A percentile compares a stretch with the other conserved stretches of the same genome.
Conservation (phyloP, 345 rosid species). For the Brassica incana region DNA sequence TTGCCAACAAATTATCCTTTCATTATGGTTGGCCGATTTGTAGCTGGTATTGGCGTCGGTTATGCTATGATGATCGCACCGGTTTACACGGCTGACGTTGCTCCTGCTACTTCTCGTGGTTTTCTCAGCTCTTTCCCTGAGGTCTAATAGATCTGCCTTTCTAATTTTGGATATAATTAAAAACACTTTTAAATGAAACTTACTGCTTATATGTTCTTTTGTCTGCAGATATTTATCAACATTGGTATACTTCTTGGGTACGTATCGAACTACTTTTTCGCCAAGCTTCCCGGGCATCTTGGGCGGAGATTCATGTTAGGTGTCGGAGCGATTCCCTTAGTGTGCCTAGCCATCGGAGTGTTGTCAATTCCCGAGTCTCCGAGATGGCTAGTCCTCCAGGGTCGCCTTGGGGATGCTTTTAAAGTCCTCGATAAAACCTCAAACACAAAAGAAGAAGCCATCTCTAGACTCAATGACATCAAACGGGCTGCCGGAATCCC, state of each 20-base stretch:
- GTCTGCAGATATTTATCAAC: constrained; percentile 50
- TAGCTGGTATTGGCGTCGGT: constrained; percentile 80
- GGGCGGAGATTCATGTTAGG: constrained; percentile 78
- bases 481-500: constrained; percentile 38
- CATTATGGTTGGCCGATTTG: constrained; percentile 60
- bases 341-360: constrained; percentile 50
- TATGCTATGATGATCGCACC: constrained; percentile 50
- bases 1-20: constrained; percentile 53
- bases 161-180: background rate
- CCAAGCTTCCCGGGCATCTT: constrained; percentile 49
- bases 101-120: constrained; percentile 61
- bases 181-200: background rate
- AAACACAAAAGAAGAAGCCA: constrained; percentile 51
- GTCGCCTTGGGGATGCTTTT: constrained; percentile 57
- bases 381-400: constrained; percentile 65
- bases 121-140: constrained; percentile 71
- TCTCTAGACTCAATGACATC: constrained; percentile 51
- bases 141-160: constrained; percentile 4
- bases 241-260: constrained; percentile 68
- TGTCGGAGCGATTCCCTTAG: constrained; percentile 57
- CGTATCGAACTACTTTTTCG: constrained; percentile 53
- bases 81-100: constrained; percentile 45
- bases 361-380: constrained; percentile 77
- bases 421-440: constrained; percentile 53
- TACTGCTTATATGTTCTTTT: background rate